Base-by-base conservation (phyloP, 768 basidiomycete species). In the Phlebiopsis flavidoalba region DNA sequence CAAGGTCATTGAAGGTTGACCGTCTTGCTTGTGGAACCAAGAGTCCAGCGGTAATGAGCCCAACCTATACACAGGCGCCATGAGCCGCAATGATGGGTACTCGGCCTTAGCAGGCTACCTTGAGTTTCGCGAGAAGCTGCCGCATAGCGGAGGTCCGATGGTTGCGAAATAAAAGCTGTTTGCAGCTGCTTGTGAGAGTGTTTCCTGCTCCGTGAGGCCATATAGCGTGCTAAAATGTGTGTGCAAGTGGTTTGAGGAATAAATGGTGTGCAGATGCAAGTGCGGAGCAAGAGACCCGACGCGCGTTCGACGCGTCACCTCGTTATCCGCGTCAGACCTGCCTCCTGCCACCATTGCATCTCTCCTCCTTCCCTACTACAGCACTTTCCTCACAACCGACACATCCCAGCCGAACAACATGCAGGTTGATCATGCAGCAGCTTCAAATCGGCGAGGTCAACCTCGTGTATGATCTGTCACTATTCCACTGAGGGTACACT, bases 401-500 rank as follows among this genome's bases (percentile, higher is more conserved):
- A 47, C 53, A 68, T 65, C 67, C 77, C n/a, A n/a, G n/a, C n/a
- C n/a, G n/a, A n/a, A 85, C 79, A 77, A 60, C 64, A 80, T 79
- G 72, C 74, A 78, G 53, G 86, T 93, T 71, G 93, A 95, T 72
- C n/a, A 87, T 95, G 70, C 80, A 89, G 69, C 87, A 83, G 66
- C 86, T 98, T 75, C 98, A 98, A 79, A 78, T 81, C 49, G 95
- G 96, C 67, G 96, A 98, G 81, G 91, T 98, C 72, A 95, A 98
- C 81, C 87, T 98, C 68, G 95, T 65, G 95, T 96, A 76, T 69
- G 92, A n/a, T 82, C 43, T 15, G 40, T 61, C 0, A 22, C 48
- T n/a, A 0, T 26, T 5, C 7, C 46, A 26, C 26, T 3, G 4
- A n/a, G 35, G n/a, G 11, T 33, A 12, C n/a, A 46, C 24, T 45